Conservation (phyloP, 495 filamentous ascomycete species). For the Penicillium paxilli region DNA sequence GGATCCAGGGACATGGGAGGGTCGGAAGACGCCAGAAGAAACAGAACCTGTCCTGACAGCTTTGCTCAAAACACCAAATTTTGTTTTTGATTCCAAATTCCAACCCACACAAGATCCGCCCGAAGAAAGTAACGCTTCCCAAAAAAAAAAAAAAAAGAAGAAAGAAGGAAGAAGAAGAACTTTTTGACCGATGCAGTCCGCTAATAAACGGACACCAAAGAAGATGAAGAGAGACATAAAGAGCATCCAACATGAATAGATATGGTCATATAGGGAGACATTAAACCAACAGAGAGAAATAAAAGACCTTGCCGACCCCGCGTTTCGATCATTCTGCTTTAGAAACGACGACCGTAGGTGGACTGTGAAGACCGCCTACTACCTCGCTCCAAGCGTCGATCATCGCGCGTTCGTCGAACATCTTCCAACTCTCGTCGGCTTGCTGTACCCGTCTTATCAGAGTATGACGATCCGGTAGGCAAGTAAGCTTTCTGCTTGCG, state of each 20-base stretch:
- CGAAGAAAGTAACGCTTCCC: slow-evolving; percentile 1
- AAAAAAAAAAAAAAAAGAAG: slow-evolving; percentile 16
- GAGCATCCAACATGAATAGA: background rate
- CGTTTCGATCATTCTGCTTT: background rate
- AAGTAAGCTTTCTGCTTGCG: slow-evolving; percentile 40
- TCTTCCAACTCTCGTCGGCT: slow-evolving; percentile 34
- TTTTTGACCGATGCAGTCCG: too few relatives aligned
- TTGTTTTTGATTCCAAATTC: slow-evolving; percentile 16
- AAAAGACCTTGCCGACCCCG: background rate
- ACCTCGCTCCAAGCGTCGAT: slow-evolving; percentile 40
- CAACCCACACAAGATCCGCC: slow-evolving; percentile 14
- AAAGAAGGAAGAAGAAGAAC: slow-evolving; percentile 4
- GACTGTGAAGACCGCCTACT: slow-evolving; percentile 43
- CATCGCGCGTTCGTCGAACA: slow-evolving; percentile 28
- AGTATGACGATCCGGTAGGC: slow-evolving; percentile 28
- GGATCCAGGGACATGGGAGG: background rate
- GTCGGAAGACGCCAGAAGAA: background rate
- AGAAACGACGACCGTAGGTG: slow-evolving; percentile 29
- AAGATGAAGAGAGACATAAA: background rate
- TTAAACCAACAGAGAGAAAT: background rate
- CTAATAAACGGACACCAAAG: background rate
- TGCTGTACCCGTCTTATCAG: slow-evolving; percentile 33
- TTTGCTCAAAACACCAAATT: slow-evolving; percentile 11
- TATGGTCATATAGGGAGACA: background rate
- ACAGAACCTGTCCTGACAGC: background rate